Conservation (phyloP, 176 grass and related monocot species). For the Ampelocalamus luodianensis region DNA sequence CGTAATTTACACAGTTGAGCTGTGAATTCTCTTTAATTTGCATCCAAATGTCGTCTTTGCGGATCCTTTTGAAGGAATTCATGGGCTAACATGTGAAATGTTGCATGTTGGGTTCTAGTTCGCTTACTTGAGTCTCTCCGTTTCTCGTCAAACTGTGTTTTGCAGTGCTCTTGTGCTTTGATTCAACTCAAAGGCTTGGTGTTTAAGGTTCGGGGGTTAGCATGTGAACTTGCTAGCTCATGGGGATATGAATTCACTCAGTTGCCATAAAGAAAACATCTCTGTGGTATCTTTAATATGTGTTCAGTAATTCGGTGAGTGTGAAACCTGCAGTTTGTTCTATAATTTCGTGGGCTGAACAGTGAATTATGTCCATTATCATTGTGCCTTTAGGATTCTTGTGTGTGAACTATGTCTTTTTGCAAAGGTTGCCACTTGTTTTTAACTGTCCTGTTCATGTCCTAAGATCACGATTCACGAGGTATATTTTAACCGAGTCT, state of each 20-base stretch:
- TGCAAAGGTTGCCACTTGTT: neutral
- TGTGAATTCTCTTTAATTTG: neutral
- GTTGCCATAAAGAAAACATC: neutral
- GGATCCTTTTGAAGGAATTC: neutral
- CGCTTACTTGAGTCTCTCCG: neutral
- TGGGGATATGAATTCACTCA: neutral
- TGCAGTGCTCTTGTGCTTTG: neutral
- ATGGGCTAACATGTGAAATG: neutral
- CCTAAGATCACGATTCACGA: neutral
- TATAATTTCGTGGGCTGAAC: neutral
- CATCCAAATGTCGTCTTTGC: neutral
- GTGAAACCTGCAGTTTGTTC: neutral
- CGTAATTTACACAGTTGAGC: neutral
- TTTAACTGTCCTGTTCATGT: neutral
- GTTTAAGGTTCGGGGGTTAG: neutral
- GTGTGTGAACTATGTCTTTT: neutral
- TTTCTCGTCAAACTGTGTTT: neutral
- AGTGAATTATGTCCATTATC: neutral
- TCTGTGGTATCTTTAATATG: neutral
- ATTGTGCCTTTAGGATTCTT: neutral
- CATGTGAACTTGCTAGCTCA: neutral
- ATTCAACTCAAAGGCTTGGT: neutral
- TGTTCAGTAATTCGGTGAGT: conserved; percentile 25
- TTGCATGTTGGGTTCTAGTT: neutral
- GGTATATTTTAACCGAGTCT: neutral